Conservation (phyloP, 148 eudicot genomes). For the Camellia sinensis region DNA sequence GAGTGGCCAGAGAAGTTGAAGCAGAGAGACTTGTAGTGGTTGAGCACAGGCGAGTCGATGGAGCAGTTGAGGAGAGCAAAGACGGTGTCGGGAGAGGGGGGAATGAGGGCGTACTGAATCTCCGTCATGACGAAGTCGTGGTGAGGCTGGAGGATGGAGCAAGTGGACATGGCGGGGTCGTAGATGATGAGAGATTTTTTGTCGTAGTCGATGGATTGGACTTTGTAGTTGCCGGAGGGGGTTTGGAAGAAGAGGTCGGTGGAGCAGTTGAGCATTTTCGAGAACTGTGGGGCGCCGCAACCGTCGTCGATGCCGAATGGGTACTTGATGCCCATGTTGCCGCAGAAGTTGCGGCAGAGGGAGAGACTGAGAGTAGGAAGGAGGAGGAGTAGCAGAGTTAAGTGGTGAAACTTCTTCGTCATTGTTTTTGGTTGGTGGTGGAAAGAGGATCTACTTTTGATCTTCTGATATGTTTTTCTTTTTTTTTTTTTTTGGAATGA, state of each 20-base stretch:
- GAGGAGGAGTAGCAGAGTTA: constrained; percentile 12
- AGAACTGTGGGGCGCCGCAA: constrained; percentile 80
- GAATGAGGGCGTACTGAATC: constrained; percentile 66
- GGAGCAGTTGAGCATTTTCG: constrained; percentile 77
- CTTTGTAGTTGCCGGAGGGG: constrained; percentile 84
- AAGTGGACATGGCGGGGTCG: constrained; percentile 95
- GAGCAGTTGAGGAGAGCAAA: constrained; percentile 88
- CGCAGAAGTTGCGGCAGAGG: constrained; percentile 72
- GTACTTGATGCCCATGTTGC: constrained; percentile 55
- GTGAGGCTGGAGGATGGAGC: constrained; percentile 88
- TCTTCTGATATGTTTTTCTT: neutral
- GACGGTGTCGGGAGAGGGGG: constrained; percentile 76
- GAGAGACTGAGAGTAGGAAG: constrained; percentile 10
- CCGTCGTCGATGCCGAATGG: constrained; percentile 88
- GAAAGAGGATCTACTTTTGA: neutral
- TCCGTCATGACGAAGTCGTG: constrained; percentile 65
- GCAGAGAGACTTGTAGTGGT: constrained; percentile 71
- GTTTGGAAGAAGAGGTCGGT: constrained; percentile 62
- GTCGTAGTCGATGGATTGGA: constrained; percentile 70
- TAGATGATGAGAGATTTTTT: constrained; percentile 50
- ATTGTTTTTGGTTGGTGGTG: neutral
- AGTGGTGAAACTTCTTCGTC: neutral
- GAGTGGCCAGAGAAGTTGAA: constrained; percentile 77
- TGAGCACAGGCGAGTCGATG: constrained; percentile 72
- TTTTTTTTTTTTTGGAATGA: neutral